Evolutionary conservation across 2,329 filamentous ascomycete species (phyloP).

Genomic region (Aspergillus fumigatiaffinis): DNA sequence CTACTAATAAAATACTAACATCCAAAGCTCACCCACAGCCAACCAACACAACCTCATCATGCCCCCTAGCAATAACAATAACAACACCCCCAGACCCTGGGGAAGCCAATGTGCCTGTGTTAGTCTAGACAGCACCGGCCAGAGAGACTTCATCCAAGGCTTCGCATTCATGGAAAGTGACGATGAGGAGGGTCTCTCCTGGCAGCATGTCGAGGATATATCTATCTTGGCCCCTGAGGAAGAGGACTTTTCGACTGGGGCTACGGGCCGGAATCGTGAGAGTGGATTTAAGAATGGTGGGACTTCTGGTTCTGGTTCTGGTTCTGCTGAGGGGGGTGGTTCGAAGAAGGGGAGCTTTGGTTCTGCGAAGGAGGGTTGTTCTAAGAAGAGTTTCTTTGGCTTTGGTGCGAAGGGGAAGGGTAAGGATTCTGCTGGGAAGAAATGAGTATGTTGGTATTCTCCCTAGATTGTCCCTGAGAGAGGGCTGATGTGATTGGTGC

Average conservation of each 20-base stretch:
- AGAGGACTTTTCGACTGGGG: neutral
- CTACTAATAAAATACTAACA: neutral
- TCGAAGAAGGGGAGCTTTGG: no score
- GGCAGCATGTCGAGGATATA: constrained; percentile 10
- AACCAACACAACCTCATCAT: neutral
- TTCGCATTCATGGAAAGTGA: neutral
- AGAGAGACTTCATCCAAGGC: neutral
- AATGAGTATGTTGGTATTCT: neutral
- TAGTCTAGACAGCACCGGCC: neutral
- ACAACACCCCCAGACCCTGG: neutral
- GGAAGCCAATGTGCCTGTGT: neutral
- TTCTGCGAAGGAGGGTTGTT: neutral
- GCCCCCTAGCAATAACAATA: neutral
- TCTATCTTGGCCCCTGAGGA: neutral
- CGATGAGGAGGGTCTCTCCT: constrained; percentile 8
- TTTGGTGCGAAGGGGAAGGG: neutral
- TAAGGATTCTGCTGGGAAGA: neutral
- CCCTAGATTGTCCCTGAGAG: neutral
- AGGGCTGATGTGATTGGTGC: neutral
- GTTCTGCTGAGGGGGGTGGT: no score
- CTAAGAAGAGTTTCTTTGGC: neutral
- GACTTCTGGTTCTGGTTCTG: no score
- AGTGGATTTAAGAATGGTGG: no score
- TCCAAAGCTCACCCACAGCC: neutral
- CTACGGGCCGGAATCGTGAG: neutral